These are phyloP conservation scores for Citrus hindsii DNA, from an alignment of 345 rosid species.

Conservation along the genomic window DNA sequence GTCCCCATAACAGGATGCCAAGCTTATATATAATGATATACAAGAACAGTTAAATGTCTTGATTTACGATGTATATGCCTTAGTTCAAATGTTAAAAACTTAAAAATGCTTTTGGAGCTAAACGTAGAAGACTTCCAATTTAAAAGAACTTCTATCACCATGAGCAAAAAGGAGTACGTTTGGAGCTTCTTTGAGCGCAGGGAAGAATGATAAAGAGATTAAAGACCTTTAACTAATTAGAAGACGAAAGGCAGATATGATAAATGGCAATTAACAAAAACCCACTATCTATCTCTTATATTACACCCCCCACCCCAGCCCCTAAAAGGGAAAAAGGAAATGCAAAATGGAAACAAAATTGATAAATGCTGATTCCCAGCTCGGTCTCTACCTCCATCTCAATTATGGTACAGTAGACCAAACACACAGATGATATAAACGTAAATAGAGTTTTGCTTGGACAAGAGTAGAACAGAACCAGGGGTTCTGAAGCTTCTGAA, in stretches of 20 bases:
- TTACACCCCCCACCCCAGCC: no score
- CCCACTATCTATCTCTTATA: no score
- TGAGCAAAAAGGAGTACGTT: not conserved
- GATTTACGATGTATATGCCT: not conserved
- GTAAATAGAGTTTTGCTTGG: no score
- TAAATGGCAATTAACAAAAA: no score
- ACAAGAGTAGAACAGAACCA: not conserved
- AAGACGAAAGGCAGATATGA: no score
- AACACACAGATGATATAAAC: no score
- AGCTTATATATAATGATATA: not conserved
- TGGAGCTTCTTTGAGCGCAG: not conserved
- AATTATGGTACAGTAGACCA: not conserved
- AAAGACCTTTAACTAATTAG: no score
- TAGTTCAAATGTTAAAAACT: not conserved
- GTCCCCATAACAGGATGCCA: constrained; percentile 14
- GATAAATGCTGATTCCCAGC: not conserved
- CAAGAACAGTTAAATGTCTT: not conserved
- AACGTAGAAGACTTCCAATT: not conserved
- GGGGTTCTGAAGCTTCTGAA: constrained; percentile 16
- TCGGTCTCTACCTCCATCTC: not conserved
- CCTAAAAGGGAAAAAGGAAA: not conserved
- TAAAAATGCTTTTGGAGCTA: not conserved
- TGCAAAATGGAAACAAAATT: not conserved
- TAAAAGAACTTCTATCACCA: not conserved
- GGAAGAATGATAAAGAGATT: not conserved